Base-by-base conservation (phyloP, 148 eudicot species). In the Agrostemma githago region DNA sequence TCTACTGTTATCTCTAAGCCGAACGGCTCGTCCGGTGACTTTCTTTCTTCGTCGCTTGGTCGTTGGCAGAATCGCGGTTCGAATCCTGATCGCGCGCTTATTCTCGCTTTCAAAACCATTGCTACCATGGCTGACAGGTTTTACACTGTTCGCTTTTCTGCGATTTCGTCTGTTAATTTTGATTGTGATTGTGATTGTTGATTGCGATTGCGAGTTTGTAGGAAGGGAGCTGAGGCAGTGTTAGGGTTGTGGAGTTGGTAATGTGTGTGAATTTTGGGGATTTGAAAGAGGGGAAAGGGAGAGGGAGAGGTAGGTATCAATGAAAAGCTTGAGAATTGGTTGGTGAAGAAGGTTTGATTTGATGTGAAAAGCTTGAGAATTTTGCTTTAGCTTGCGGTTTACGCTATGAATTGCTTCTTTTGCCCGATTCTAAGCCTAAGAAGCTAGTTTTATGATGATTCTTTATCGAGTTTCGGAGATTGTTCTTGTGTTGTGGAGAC, bases 81-180 rank as follows among this genome's bases (percentile, higher is more conserved):
- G 0, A 89, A 88, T 26, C 89, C 95, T 21, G 90, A 91, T 80
- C 95, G 97, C 0, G 74, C 85, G 2, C 87, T 93, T 21, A 84
- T 89, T 39, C 65, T 75, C 68, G 95, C 95, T 1, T 91, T 91
- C 56, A 91, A 85, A 80, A 86, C 89, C 20, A 94, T 91, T 6
- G 91, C 90, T 9, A 88, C 89, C 70, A 91, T 94, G 98, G 89
- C 90, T 64, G 96, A 94, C 79, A 88, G 97, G 98, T 92, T 6
- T 62, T 66, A n/a, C n/a, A n/a, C n/a, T n/a, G n/a, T n/a, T n/a
- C n/a, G 9, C 26, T 11, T 72, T 19, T 4, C 4, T 66, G 41
- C 43, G 4, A 4, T 69, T 51, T 46, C 73, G 34, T 26, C 34
- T 26, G 39, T 14, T 16, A 16, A 2, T 10, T 67, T 60, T 71